Evolutionary conservation across 2,329 filamentous ascomycete species (phyloP), one percentile per base, ranked within the genome.

Genomic region (Aspergillus sp.): DNA sequence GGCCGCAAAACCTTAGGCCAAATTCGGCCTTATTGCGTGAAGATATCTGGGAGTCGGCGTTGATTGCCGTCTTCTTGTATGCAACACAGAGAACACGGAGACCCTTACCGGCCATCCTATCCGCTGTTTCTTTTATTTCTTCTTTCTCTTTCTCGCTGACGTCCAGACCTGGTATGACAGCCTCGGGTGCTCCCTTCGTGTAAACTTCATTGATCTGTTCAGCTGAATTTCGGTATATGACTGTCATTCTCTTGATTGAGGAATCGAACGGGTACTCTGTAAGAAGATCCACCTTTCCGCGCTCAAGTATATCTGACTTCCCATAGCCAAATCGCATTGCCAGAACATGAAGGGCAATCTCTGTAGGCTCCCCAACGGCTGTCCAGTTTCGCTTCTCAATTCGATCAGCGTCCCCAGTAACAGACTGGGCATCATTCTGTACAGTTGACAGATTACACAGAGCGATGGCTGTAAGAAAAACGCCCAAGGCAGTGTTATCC

Each of bases 321-420:
- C 70, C 70, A 44, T 69, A 73, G 11, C 73, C 62, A 52, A 85
- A 85, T 19, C 82, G 76, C 54, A 77, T 72, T 2, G 80, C 78
- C 52, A 86, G 82, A 6, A 85, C 80, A 46, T 84, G 79, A 3
- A 86, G 74, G 5, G 82, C 82, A 45, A 85, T 82, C 53, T 86
- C 82, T 3, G 82, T 86, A 2, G 79, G 78, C 49, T 83, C 79
- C n/a, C 79, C 81, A 37, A 77, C 74, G 27, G 78, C 73, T 40
- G 75, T 72, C 80, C 80, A 83, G 5, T 55, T 52, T 5, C 64
- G 58, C 26, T 69, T 57, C 5, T 64, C 56, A 5, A 37, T 37
- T 19, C 33, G 31, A 7, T 29, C 27, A 12, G 42, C 43, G 5
- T 46, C 44, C 7, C 45, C 41, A 6, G 40, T 6, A 30, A 3